Conservation (phyloP, 345 rosid genomes). For the Kandelia obovata region DNA sequence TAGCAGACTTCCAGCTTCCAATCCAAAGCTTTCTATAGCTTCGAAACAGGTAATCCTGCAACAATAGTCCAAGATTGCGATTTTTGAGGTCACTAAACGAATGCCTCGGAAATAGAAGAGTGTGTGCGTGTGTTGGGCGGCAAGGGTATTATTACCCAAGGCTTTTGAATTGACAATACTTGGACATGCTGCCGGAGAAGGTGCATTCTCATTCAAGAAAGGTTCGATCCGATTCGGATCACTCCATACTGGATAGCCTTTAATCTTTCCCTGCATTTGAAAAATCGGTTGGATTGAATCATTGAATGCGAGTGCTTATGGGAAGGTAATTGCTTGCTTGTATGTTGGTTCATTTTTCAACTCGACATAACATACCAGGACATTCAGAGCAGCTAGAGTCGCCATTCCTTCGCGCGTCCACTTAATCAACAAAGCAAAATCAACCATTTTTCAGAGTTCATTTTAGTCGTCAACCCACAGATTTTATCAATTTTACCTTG, state of each 20-base stretch:
- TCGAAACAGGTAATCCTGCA: conserved; percentile 84
- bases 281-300: background rate
- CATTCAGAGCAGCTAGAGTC: conserved; percentile 87
- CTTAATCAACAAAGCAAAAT: conserved; percentile 12
- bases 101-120: background rate
- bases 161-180: conserved; percentile 92
- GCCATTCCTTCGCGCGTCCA: conserved; percentile 99
- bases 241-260: conserved; percentile 81
- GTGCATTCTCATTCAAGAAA: conserved; percentile 68
- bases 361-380: conserved; percentile 60
- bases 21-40: conserved; percentile 39
- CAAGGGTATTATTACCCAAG: conserved; percentile 37
- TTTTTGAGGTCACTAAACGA: background rate
- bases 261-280: conserved; percentile 65
- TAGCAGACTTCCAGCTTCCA: no score
- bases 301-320: background rate
- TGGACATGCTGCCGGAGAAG: conserved; percentile 82
- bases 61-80: conserved; percentile 5
- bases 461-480: background rate
- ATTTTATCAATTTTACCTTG: conserved; percentile 46
- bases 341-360: background rate
- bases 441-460: background rate
- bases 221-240: conserved; percentile 77
- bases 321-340: background rate
- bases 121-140: no score